These are phyloP conservation scores for Solanum chacoense DNA, from an alignment of 305 asterid species.

Conservation along the genomic window DNA sequence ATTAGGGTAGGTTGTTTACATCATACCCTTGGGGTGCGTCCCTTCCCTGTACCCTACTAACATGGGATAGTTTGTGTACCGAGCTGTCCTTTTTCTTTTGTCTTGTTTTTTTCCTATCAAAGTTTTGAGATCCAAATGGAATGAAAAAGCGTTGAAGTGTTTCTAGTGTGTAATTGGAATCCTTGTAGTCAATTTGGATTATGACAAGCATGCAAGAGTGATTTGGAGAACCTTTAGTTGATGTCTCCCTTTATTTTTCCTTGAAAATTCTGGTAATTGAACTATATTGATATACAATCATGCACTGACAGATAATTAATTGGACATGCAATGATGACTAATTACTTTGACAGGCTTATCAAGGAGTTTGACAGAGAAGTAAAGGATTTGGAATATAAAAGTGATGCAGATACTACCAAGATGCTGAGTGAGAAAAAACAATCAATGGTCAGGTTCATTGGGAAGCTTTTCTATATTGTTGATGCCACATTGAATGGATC, in stretches of 20 bases:
- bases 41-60: neutral
- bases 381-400: conserved; percentile 62
- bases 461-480: neutral
- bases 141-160: neutral
- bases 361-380: conserved; percentile 83
- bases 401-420: conserved; percentile 59
- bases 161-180: neutral
- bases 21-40: neutral
- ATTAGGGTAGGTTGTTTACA: neutral
- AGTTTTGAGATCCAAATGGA: neutral
- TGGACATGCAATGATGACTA: neutral
- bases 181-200: neutral
- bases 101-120: neutral
- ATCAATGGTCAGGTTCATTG: conserved; percentile 53
- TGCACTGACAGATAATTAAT: neutral
- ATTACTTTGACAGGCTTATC: conserved; percentile 52
- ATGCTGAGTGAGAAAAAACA: conserved; percentile 80
- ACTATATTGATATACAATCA: neutral
- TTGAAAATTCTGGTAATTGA: neutral
- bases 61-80: neutral
- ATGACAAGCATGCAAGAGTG: neutral
- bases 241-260: neutral
- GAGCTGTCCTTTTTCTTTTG: neutral
- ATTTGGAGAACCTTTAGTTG: neutral
- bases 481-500: neutral